Conservation (phyloP, 495 filamentous ascomycete species). For the Acidomyces sp. region DNA sequence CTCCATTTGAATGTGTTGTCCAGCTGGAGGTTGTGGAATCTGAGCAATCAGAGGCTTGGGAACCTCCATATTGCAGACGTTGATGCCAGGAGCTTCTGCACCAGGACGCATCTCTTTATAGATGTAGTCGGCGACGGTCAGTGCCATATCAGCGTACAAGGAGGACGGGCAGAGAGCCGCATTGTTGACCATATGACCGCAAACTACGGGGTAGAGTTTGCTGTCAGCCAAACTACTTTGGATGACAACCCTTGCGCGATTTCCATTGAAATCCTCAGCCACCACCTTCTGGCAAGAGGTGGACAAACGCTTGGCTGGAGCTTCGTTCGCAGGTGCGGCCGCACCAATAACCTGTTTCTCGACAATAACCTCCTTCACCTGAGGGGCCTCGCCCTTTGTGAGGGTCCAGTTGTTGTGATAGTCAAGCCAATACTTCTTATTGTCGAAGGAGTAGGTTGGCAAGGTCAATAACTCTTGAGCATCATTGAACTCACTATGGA, state of each 20-base stretch:
- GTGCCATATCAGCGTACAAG: constrained; percentile 38
- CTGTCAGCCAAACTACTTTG: constrained; percentile 30
- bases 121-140: constrained; percentile 36
- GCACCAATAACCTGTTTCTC: constrained; percentile 20
- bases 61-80: constrained; percentile 32
- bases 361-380: constrained; percentile 18
- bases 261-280: constrained; percentile 28
- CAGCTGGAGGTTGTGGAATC: constrained; percentile 26
- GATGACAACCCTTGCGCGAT: constrained; percentile 27
- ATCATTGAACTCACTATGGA: constrained; percentile 34
- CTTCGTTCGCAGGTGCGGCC: constrained; percentile 18
- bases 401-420: constrained; percentile 39
- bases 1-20: constrained; percentile 32
- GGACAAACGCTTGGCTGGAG: constrained; percentile 26
- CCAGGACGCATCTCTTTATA: constrained; percentile 33
- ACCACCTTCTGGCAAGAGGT: constrained; percentile 33
- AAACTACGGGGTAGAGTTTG: constrained; percentile 28
- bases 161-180: constrained; percentile 33
- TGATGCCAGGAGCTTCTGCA: constrained; percentile 25
- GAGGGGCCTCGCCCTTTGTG: constrained; percentile 34
- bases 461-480: constrained; percentile 32
- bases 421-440: constrained; percentile 41
- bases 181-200: constrained; percentile 33
- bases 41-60: constrained; percentile 30
- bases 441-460: constrained; percentile 37